Conservation (phyloP, 1,139 yeast species). For the Geotrichum macrosporum region DNA sequence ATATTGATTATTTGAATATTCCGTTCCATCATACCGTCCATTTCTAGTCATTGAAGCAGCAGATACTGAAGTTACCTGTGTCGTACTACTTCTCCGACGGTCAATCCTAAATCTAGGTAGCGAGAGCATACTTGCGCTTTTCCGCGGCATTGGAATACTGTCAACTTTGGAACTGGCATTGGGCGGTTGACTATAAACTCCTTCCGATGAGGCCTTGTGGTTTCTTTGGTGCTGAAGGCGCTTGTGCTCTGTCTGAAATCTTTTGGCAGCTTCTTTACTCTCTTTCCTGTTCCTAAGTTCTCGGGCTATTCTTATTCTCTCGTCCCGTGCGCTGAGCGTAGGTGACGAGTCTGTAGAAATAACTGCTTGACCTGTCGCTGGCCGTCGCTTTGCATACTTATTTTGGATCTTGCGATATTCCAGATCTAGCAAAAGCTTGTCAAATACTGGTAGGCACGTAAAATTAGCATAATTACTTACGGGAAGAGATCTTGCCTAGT, state of each 20-base stretch:
- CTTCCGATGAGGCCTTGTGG: too few species aligned
- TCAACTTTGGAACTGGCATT: background rate
- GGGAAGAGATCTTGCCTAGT: constrained; percentile 19
- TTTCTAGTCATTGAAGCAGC: background rate
- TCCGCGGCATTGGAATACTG: background rate
- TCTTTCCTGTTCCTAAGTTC: background rate
- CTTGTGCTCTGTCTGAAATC: background rate
- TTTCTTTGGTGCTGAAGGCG: too few species aligned
- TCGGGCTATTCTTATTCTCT: background rate
- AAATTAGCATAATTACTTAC: constrained; percentile 8
- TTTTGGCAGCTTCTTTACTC: background rate
- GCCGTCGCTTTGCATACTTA: constrained; percentile 29
- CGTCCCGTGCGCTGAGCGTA: background rate
- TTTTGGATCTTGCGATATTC: constrained; percentile 31
- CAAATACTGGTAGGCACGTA: background rate
- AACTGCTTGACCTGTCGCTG: constrained; percentile 5
- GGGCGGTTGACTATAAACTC: too few species aligned
- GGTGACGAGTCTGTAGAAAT: constrained; percentile 1
- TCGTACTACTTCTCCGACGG: too few species aligned
- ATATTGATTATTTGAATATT: background rate
- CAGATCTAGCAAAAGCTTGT: constrained; percentile 18
- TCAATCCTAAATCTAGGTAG: background rate
- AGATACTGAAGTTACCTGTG: too few species aligned
- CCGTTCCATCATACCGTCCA: background rate
- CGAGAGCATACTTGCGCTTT: constrained; percentile 2